Conservation (phyloP, 345 rosid genomes). For the Pistacia integerrima region DNA sequence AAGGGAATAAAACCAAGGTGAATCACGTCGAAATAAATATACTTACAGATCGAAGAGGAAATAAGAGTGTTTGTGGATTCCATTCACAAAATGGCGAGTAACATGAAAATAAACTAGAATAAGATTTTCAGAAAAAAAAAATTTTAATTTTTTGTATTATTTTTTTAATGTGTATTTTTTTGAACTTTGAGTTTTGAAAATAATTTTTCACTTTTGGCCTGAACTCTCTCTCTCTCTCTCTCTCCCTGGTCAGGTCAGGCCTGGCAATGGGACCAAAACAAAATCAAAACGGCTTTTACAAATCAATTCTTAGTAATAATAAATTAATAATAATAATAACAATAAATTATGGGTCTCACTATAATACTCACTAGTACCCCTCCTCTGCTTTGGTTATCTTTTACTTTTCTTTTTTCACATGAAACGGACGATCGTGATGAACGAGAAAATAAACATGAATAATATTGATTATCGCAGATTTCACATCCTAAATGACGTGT, state of each 20-base stretch:
- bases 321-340: too few relatives aligned
- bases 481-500: too few relatives aligned
- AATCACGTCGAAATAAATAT: not conserved
- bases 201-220: slow-evolving; percentile 18
- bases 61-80: slow-evolving; percentile 22
- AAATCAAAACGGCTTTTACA: not conserved
- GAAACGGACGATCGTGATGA: too few relatives aligned
- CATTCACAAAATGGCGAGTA: slow-evolving; percentile 16
- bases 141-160: not conserved
- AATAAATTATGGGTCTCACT: too few relatives aligned
- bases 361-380: too few relatives aligned
- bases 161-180: not conserved
- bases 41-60: slow-evolving; percentile 48
- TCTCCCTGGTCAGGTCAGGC: slow-evolving; percentile 15
- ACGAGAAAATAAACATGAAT: too few relatives aligned
- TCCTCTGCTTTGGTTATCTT: too few relatives aligned
- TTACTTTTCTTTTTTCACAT: too few relatives aligned
- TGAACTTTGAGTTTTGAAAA: not conserved
- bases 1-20: slow-evolving; percentile 1
- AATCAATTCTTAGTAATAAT: too few relatives aligned
- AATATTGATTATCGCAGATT: too few relatives aligned
- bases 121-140: slow-evolving; percentile 2
- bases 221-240: slow-evolving; percentile 16
- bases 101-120: not conserved
- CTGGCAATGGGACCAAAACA: slow-evolving; percentile 4